These are phyloP conservation scores for Delonix regia DNA, from an alignment of 306 rosid genomes.

Conservation along the genomic window DNA sequence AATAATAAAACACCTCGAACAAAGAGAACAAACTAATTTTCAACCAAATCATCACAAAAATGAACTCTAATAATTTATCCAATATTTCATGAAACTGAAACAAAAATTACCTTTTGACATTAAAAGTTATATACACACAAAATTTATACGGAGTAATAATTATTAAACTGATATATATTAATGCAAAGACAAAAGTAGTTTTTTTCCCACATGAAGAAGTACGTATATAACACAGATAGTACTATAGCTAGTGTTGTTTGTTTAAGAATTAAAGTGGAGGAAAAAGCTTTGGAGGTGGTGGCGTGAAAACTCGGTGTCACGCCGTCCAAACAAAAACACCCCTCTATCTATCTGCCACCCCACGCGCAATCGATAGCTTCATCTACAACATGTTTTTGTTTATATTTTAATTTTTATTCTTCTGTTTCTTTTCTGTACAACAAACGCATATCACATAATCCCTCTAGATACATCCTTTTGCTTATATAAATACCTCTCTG, in stretches of 20 bases:
- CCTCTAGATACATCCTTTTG: constrained; percentile 4
- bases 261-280: constrained; percentile 28
- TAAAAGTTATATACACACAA: too few relatives aligned
- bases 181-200: too few relatives aligned
- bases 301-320: constrained; percentile 91
- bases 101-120: too few relatives aligned
- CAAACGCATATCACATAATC: constrained; percentile 18
- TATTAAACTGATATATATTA: too few relatives aligned
- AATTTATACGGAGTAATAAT: too few relatives aligned
- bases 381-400: constrained; percentile 12
- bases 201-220: too few relatives aligned
- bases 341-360: constrained; percentile 76
- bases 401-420: constrained; percentile 32
- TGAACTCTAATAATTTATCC: too few relatives aligned
- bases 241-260: neutral
- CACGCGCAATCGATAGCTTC: constrained; percentile 91
- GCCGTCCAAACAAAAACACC: constrained; percentile 92
- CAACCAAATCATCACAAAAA: too few relatives aligned
- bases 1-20: too few relatives aligned
- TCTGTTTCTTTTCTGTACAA: constrained; percentile 48
- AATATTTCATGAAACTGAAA: too few relatives aligned
- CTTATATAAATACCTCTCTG: constrained; percentile 30
- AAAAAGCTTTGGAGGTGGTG: constrained; percentile 56
- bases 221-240: too few relatives aligned
- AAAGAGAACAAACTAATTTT: too few relatives aligned